phyloP scores from a whole-genome alignment of 768 basidiomycete species.

The Agaricus subrufescens region DNA sequence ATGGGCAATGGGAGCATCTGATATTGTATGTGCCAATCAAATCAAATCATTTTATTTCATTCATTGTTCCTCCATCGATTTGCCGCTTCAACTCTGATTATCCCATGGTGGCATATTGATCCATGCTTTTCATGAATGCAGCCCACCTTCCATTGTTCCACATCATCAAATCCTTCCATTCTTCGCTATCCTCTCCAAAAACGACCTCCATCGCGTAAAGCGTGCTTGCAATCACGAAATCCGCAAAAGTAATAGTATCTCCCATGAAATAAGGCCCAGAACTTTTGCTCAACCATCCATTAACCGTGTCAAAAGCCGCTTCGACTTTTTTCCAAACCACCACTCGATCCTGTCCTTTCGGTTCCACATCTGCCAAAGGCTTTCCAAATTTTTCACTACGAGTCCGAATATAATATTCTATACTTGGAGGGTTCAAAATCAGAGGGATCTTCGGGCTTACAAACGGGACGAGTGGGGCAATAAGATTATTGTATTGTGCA shows the following conservation, averaged over 20 bases:
- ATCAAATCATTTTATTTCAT: too few relatives aligned
- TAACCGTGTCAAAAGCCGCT: conserved; percentile 10
- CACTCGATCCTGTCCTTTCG: background rate
- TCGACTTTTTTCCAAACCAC: conserved; percentile 11
- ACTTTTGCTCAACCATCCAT: conserved; percentile 7
- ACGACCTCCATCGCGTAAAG: conserved; percentile 7
- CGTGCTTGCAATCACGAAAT: conserved; percentile 6
- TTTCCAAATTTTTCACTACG: background rate
- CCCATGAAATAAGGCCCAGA: conserved; percentile 5
- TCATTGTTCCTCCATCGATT: too few relatives aligned
- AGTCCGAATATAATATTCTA: conserved; percentile 7
- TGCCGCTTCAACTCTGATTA: conserved; percentile 6
- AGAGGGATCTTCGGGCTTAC: background rate
- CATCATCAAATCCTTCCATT: conserved; percentile 14
- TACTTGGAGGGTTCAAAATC: conserved; percentile 4
- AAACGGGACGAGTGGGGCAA: too few relatives aligned
- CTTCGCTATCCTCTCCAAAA: conserved; percentile 15
- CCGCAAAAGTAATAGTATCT: conserved; percentile 9
- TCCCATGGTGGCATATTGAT: conserved; percentile 11
- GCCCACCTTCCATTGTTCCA: conserved; percentile 20
- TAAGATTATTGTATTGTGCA: background rate
- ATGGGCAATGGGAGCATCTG: too few relatives aligned
- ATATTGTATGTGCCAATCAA: too few relatives aligned
- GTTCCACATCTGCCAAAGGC: background rate
- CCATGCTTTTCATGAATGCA: conserved; percentile 7